Evolutionary conservation across 1,284 basidiomycete genomes (phyloP), one percentile per base, ranked within the genome.

Genomic region (Naganishia sp.): DNA sequence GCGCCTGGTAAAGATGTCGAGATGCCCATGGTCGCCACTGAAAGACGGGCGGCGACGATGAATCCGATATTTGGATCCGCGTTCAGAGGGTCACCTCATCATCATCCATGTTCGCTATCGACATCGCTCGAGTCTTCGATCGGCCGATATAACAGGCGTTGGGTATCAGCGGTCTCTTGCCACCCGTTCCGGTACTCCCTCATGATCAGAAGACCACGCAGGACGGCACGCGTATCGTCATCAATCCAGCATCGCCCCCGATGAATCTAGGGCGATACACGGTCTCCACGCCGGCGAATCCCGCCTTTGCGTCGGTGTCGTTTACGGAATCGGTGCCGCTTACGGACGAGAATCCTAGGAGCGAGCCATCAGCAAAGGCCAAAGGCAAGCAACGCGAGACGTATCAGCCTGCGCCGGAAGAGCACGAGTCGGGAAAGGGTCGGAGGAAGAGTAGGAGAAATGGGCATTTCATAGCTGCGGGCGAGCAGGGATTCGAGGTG

Each of bases 401-500:
- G 35, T 57, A 32, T 41, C 21, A 15, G 11, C 17, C 54, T 10
- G 23, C 21, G n/a, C 23, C 49, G 15, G 13, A 25, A 17, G 28
- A 28, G 31, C n/a, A 32, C 17, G 63, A 42, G 7, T 39, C 35
- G 35, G 18, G 18, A 25, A 41, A 41, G 21, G 5, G n/a, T 9
- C 25, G 17, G 21, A 13, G 21, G 58, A 54, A 55, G 57, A 61
- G 52, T 23, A 61, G 32, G 43, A 47, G 52, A 50, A 61, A 62
- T 54, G 57, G 45, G 3, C 57, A 61, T 50, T 96, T 96, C 81
- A 88, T 91, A 0, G 84, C 88, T 51, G 86, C 91, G 15, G 92
- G 90, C 7, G 87, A 88, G 58, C 85, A 85, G 62, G 93, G 94
- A 49, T 96, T 94, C 77, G 90, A 90, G 46, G 84, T 96, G 32